phyloP scores from a whole-genome alignment of 306 rosid species.

The Cercis canadensis region DNA sequence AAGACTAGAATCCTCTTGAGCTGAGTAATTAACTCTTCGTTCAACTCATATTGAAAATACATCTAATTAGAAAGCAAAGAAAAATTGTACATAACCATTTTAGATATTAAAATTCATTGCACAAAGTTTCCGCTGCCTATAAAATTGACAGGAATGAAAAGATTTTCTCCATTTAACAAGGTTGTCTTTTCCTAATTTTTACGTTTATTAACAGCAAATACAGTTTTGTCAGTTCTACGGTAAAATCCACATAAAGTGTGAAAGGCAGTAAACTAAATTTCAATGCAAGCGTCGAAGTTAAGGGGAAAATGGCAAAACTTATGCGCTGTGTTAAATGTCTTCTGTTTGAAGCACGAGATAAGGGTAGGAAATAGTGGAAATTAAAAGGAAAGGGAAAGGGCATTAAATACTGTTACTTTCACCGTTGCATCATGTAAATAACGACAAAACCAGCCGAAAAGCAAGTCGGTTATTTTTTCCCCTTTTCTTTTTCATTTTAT shows the following conservation, averaged over 20 bases:
- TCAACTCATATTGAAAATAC: neutral
- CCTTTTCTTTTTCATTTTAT: neutral
- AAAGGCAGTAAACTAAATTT: neutral
- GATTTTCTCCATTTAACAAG: too few relatives aligned
- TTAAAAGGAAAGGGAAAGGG: neutral
- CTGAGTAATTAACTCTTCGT: too few relatives aligned
- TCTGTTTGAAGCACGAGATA: neutral
- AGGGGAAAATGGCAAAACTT: neutral
- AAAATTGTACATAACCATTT: neutral
- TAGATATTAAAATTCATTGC: neutral
- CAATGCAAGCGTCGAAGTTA: too few relatives aligned
- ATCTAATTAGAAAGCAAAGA: neutral
- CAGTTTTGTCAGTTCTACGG: neutral
- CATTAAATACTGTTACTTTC: neutral
- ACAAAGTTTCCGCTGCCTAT: neutral
- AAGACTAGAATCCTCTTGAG: too few relatives aligned
- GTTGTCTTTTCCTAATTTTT: too few relatives aligned
- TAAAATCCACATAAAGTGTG: neutral
- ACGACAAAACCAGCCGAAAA: slow-evolving; percentile 14
- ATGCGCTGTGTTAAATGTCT: neutral
- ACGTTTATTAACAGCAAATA: neutral
- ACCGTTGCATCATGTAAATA: neutral
- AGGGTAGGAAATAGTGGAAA: neutral
- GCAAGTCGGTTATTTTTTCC: neutral
- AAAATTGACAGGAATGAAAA: neutral